Evolutionary conservation across 805 yeast species (phyloP), one percentile per base, ranked within the genome.

Genomic region (Barnettozyma vustinii): DNA sequence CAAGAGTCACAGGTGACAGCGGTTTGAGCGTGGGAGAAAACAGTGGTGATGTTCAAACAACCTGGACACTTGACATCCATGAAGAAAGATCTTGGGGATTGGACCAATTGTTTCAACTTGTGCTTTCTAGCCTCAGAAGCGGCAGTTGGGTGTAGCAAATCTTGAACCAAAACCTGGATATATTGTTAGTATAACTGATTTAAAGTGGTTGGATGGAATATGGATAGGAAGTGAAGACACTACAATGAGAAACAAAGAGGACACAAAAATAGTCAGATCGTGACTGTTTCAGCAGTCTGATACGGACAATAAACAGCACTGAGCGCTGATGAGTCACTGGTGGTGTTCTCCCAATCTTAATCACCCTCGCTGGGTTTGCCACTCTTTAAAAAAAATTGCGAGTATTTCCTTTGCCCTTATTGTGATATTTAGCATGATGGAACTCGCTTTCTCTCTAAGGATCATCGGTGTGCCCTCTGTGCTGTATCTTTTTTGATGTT

Each of bases 1-100:
- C 99, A 94, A 50, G 96, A 83, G 71, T 95, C 98, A 83, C 99
- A 94, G 70, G 97, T 87, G 69, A 94, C 99, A 68, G 97, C 98
- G 68, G 99, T 94, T 83, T 94, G 99, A 64, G 99, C 98, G 77
- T 94, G 99, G 60, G 98, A 92, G 87, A 94, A 94, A 63, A 94
- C 98, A 65, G 97, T 92, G 76, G 99, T 90, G 81, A 94, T 94
- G 84, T 84, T 87, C 74, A 92, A 82, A 81, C 99, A 94, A 68
- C 99, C 98, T 76, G 96, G 98, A 79, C 99, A 94, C 78, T 92
- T 94, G 67, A 94, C 99, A 73, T 94, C 99, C 97, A 94, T 91
- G 87, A 94, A 94, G 84, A 80, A 94, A 55, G 98, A 91, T 85
- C 98, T 88, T 77, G 99, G 99, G 58, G 87, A 73, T 75, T 92